Percentiles rank a stretch among this genome's conserved stretches.
Evolutionary conservation across 139 green algal species (phyloP).

Genomic region (Chlorella sorokiniana): DNA sequence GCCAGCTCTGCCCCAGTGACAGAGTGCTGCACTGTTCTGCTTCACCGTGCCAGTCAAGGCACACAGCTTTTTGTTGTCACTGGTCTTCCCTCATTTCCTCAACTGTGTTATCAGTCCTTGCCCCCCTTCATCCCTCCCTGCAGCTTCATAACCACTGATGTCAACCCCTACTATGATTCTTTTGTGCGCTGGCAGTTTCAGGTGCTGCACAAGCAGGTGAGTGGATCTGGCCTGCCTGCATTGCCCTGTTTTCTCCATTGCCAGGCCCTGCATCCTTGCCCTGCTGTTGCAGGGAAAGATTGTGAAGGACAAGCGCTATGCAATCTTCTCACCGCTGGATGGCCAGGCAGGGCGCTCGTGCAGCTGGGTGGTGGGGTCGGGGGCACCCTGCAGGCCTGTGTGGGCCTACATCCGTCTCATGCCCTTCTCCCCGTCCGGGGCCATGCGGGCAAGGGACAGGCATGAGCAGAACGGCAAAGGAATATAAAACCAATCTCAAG

Average conservation of each 20-base stretch:
- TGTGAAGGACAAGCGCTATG: conserved; percentile 95
- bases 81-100: not conserved
- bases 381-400: no score
- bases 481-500: no score
- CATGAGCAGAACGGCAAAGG: no score
- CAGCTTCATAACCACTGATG: conserved; percentile 98
- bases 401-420: not conserved
- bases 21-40: no score
- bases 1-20: not conserved
- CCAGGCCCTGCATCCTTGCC: not conserved
- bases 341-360: no score
- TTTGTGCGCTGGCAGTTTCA: conserved; percentile 98
- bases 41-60: no score
- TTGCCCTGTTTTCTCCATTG: not conserved
- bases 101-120: not conserved
- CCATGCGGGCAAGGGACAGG: no score
- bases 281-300: conserved; percentile 66
- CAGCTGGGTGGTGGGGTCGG: no score
- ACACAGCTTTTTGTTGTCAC: not conserved
- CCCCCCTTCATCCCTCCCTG: not conserved
- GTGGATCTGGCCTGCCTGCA: not conserved
- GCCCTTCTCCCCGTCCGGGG: no score
- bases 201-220: conserved; percentile 71
- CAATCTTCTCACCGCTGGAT: conserved; percentile 95
- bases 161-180: conserved; percentile 98